These are phyloP conservation scores for Pyrenopolyporus hunteri DNA, from an alignment of 495 filamentous ascomycete genomes.

Conservation along the genomic window DNA sequence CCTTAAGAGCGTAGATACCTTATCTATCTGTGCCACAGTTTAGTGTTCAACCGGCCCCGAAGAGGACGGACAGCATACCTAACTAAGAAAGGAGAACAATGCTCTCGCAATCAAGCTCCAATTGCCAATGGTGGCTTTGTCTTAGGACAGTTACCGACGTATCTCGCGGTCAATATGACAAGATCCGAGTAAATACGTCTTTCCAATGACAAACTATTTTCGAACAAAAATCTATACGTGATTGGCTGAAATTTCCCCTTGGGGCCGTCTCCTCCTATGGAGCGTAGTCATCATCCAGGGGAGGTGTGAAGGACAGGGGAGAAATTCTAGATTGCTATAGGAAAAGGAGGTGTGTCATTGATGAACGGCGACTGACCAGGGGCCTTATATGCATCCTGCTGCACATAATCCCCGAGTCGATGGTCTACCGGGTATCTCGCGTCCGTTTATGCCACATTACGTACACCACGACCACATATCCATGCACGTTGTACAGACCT, in stretches of 20 bases:
- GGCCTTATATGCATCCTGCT: slow-evolving; percentile 15
- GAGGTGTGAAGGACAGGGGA: background rate
- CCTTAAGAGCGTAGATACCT: too few relatives aligned
- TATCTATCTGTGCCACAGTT: too few relatives aligned
- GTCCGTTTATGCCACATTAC: slow-evolving; percentile 24
- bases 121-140: too few relatives aligned
- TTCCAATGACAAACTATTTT: background rate
- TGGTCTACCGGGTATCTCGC: slow-evolving; percentile 12
- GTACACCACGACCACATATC: background rate
- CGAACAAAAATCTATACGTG: background rate
- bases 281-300: background rate
- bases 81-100: too few relatives aligned
- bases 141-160: too few relatives aligned
- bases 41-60: too few relatives aligned
- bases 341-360: slow-evolving; percentile 23
- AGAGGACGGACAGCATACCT: too few relatives aligned
- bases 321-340: slow-evolving; percentile 2
- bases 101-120: too few relatives aligned
- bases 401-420: slow-evolving; percentile 19
- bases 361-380: slow-evolving; percentile 35
- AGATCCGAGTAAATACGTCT: background rate
- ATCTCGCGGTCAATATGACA: too few relatives aligned
- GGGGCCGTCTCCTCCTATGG: background rate
- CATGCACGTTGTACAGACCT: slow-evolving; percentile 28
- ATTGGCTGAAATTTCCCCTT: background rate